phyloP scores from a whole-genome alignment of 1,139 yeast species.

The Yamadazyma atlantica region DNA sequence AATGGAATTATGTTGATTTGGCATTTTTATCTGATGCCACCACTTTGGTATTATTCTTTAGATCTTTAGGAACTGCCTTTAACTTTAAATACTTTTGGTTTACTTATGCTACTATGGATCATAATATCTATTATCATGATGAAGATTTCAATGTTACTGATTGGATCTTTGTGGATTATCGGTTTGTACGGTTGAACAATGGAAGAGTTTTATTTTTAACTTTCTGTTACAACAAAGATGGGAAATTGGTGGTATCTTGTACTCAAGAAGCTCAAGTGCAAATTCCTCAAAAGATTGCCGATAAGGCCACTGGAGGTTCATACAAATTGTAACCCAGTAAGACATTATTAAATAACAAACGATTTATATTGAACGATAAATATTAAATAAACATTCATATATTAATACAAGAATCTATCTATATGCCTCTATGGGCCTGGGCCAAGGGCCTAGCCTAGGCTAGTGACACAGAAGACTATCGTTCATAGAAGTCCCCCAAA shows the following conservation, averaged over 20 bases:
- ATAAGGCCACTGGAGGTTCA: constrained; percentile 19
- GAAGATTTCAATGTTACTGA: constrained; percentile 28
- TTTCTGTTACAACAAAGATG: constrained; percentile 31
- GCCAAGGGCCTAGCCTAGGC: no score
- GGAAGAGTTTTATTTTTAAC: constrained; percentile 37
- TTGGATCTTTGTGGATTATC: constrained; percentile 41
- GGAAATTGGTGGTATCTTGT: constrained; percentile 22
- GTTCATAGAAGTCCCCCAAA: constrained; percentile 51
- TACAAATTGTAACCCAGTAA: constrained; percentile 9
- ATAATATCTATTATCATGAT: constrained; percentile 36
- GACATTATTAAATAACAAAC: not conserved
- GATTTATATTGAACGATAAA: no score
- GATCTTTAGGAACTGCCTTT: constrained; percentile 30
- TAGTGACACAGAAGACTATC: constrained; percentile 52
- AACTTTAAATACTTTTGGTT: constrained; percentile 22
- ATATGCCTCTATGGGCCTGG: no score
- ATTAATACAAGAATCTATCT: no score
- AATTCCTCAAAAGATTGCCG: constrained; percentile 28
- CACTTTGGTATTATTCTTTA: constrained; percentile 28
- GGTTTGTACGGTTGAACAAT: constrained; percentile 34
- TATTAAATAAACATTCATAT: no score
- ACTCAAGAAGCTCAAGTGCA: constrained; percentile 37
- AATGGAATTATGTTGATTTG: constrained; percentile 20
- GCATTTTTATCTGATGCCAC: constrained; percentile 36
- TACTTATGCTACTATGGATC: constrained; percentile 43